These are phyloP conservation scores for Lasiodiplodia sp. DNA, from an alignment of 2,329 filamentous ascomycete species.

Conservation along the genomic window DNA sequence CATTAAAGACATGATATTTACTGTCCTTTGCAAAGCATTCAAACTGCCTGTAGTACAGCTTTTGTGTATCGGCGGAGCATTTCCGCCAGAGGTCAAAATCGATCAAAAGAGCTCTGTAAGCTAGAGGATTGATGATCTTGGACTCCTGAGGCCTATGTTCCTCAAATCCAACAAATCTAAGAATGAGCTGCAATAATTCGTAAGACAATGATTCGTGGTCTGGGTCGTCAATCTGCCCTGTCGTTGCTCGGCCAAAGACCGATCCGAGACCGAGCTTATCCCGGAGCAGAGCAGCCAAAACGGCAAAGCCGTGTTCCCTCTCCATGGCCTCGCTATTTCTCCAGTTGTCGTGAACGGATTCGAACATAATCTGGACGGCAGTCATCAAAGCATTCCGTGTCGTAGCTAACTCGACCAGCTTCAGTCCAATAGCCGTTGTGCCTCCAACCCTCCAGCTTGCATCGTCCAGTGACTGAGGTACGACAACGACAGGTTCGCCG, in stretches of 20 bases:
- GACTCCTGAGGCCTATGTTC: constrained; percentile 81
- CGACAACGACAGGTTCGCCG: constrained; percentile 80
- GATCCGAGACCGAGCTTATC: constrained; percentile 74
- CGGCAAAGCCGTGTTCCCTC: constrained; percentile 89
- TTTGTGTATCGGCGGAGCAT: constrained; percentile 77
- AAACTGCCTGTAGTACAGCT: constrained; percentile 93
- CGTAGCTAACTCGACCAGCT: constrained; percentile 79
- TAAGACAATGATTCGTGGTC: constrained; percentile 61
- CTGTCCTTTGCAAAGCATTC: constrained; percentile 86
- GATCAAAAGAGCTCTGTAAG: constrained; percentile 89
- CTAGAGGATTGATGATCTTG: constrained; percentile 93
- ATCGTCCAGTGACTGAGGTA: constrained; percentile 87
- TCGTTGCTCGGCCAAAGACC: constrained; percentile 32
- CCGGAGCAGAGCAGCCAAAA: constrained; percentile 81
- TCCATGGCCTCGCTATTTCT: constrained; percentile 99
- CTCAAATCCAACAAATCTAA: constrained; percentile 90
- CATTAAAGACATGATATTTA: constrained; percentile 92
- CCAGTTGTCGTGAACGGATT: constrained; percentile 90
- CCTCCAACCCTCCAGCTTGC: constrained; percentile 93
- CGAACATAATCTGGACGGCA: constrained; percentile 83
- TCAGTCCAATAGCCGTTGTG: constrained; percentile 83
- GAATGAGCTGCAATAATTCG: constrained; percentile 75
- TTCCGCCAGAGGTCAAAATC: constrained; percentile 93
- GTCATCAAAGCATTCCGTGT: constrained; percentile 75
- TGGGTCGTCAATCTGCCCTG: constrained; percentile 19